Conservation (phyloP, 2,329 filamentous ascomycete genomes). For the Calonectria honghensis region DNA sequence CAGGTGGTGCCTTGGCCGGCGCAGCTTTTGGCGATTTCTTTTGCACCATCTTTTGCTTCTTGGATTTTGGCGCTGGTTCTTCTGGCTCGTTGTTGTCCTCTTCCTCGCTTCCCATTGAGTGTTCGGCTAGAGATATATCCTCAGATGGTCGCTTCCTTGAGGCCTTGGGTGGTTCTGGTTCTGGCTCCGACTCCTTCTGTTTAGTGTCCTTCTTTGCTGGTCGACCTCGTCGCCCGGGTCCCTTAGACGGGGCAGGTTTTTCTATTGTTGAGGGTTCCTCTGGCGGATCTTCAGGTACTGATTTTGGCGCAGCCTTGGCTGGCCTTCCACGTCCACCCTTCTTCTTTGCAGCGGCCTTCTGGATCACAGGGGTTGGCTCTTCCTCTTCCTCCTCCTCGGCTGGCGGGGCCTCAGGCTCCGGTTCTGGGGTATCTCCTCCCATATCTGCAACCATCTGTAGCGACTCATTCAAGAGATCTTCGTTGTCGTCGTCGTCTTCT, state of each 20-base stretch:
- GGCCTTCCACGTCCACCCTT: conserved; percentile 50
- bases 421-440: conserved; percentile 49
- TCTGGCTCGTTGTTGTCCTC: conserved; percentile 51
- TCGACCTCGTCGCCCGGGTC: conserved; percentile 41
- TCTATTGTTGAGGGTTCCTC: conserved; percentile 42
- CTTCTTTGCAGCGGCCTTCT: conserved; percentile 36
- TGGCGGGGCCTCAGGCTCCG: conserved; percentile 28
- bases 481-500: conserved; percentile 27
- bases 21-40: conserved; percentile 52
- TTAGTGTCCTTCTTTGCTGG: conserved; percentile 41
- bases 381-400: conserved; percentile 34
- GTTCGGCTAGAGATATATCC: conserved; percentile 26
- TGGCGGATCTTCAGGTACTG: conserved; percentile 36
- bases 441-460: conserved; percentile 64
- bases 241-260: conserved; percentile 24
- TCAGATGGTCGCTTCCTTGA: conserved; percentile 47
- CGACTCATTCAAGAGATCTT: conserved; percentile 64
- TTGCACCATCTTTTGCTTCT: conserved; percentile 52
- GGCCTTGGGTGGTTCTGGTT: conserved; percentile 15
- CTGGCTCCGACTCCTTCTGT: conserved; percentile 39
- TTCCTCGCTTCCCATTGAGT: conserved; percentile 35
- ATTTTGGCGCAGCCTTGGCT: conserved; percentile 42
- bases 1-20: conserved; percentile 43
- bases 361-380: conserved; percentile 37
- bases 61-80: conserved; percentile 49